A percentile compares a stretch with the other conserved stretches of the same genome.
Evolutionary conservation across 1,284 basidiomycete species (phyloP).

Genomic region (Cryptococcus maquisensis): DNA sequence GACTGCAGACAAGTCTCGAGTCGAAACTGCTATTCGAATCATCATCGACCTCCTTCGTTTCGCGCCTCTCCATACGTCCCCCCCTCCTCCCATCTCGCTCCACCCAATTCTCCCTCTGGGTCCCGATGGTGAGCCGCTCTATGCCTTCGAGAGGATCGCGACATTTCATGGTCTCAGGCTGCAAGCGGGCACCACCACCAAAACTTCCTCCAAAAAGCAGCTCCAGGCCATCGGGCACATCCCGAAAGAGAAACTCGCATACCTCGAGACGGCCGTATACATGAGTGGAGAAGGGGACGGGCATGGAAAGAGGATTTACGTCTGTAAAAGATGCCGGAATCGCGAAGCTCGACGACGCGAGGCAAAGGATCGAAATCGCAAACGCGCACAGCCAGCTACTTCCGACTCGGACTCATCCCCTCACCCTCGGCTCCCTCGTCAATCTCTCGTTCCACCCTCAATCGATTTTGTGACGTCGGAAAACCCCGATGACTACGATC

Average conservation of each 20-base stretch:
- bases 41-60: slow-evolving; percentile 42
- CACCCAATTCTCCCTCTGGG: slow-evolving; percentile 26
- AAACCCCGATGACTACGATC: slow-evolving; percentile 41
- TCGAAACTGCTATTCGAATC: slow-evolving; percentile 46
- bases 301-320: slow-evolving; percentile 56
- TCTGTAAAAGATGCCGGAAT: slow-evolving; percentile 75
- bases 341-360: slow-evolving; percentile 62
- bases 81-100: slow-evolving; percentile 14
- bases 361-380: slow-evolving; percentile 39
- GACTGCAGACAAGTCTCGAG: slow-evolving; percentile 40
- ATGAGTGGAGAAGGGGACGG: slow-evolving; percentile 31
- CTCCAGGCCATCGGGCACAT: slow-evolving; percentile 33
- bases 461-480: slow-evolving; percentile 39
- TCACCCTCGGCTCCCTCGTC: slow-evolving; percentile 2
- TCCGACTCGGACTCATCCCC: slow-evolving; percentile 28
- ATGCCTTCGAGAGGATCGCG: slow-evolving; percentile 35
- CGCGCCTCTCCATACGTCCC: slow-evolving; percentile 21
- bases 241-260: slow-evolving; percentile 35
- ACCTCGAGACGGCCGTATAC: slow-evolving; percentile 46
- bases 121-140: slow-evolving; percentile 25
- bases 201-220: slow-evolving; percentile 43
- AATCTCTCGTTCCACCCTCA: slow-evolving; percentile 21
- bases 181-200: slow-evolving; percentile 43
- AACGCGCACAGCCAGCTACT: slow-evolving; percentile 26
- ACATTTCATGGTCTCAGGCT: slow-evolving; percentile 37